Evolutionary conservation across 345 rosid genomes (phyloP).

Genomic region (Corymbia maculata): DNA sequence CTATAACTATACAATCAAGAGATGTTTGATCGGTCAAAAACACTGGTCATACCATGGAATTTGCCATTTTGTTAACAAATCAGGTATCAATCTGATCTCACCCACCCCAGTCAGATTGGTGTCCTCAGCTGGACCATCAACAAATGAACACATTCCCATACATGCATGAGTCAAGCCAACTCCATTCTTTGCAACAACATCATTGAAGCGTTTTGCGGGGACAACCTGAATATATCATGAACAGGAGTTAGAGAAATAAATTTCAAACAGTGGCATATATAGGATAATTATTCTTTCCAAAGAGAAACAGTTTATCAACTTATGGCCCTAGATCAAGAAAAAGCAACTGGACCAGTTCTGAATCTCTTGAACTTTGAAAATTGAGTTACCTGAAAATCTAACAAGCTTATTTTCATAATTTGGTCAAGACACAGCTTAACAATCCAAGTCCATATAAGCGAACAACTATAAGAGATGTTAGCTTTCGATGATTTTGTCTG

Average conservation of each 20-base stretch:
- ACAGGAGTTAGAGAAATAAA: neutral
- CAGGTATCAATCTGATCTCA: conserved; percentile 87
- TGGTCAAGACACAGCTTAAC: neutral
- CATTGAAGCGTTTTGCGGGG: conserved; percentile 58
- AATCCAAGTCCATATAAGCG: neutral
- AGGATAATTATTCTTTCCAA: neutral
- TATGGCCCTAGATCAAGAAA: neutral
- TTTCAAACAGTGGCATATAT: neutral
- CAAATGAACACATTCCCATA: conserved; percentile 77
- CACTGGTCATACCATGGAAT: conserved; percentile 63
- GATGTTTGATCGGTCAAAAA: neutral
- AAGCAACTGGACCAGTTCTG: neutral
- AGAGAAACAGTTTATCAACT: neutral
- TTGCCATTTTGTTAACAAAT: conserved; percentile 53
- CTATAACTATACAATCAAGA: neutral
- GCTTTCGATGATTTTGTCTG: neutral
- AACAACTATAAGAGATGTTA: neutral
- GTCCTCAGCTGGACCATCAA: conserved; percentile 79
- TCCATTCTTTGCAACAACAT: conserved; percentile 54
- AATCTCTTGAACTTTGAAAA: neutral
- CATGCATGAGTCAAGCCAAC: conserved; percentile 70
- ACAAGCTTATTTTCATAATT: neutral
- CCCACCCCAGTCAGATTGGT: conserved; percentile 69
- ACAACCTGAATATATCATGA: conserved; percentile 44
- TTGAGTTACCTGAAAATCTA: neutral